These are phyloP conservation scores for Phialophora chinensis DNA, from an alignment of 2,329 filamentous ascomycete genomes.

Conservation along the genomic window DNA sequence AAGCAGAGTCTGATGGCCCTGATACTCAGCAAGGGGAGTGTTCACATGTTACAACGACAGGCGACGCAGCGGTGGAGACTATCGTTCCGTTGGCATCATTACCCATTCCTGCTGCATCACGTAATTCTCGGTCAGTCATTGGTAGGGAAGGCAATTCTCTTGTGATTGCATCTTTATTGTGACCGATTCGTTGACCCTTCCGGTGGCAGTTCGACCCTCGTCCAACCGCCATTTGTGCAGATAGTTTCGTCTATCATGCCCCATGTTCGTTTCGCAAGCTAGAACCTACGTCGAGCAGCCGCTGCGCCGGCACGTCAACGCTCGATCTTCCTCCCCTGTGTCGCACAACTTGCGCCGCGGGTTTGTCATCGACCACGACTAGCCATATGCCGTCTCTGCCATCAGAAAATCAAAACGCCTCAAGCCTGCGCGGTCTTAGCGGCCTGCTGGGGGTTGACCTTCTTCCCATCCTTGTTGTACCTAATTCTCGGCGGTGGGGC, in stretches of 20 bases:
- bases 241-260: neutral
- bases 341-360: neutral
- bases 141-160: neutral
- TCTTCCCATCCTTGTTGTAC: constrained; percentile 99
- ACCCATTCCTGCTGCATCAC: neutral
- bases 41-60: neutral
- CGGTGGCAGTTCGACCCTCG: constrained; percentile 1
- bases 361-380: neutral
- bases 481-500: constrained; percentile 95
- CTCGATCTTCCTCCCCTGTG: neutral
- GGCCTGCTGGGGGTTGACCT: constrained; percentile 82
- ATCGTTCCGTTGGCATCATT: neutral
- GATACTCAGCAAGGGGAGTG: neutral
- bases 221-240: constrained; percentile 1
- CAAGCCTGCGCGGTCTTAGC: constrained; percentile 63
- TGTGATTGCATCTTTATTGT: neutral
- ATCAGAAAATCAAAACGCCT: constrained; percentile 16
- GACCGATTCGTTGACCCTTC: neutral
- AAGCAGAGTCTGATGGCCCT: neutral
- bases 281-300: constrained; percentile 10
- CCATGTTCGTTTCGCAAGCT: neutral
- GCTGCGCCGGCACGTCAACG: neutral
- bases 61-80: neutral
- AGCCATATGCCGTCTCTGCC: neutral
- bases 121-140: neutral